A percentile compares a stretch with the other conserved stretches of the same genome.
Conservation (phyloP, 371 early-diverging fungal species). For the Fennellomyces sp. region DNA sequence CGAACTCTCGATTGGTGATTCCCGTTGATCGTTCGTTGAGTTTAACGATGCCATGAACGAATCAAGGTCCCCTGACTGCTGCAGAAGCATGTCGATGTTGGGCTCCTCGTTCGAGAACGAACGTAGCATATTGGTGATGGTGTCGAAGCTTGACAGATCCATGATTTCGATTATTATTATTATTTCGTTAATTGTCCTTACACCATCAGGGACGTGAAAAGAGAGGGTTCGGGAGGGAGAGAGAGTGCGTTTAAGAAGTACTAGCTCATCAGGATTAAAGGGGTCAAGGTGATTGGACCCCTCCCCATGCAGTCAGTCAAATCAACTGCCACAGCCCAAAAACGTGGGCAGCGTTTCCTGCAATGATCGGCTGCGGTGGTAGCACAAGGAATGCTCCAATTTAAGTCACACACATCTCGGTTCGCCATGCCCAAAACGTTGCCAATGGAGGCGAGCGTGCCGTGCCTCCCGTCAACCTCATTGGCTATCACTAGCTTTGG, state of each 20-base stretch:
- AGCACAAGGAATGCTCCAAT: conserved; percentile 13
- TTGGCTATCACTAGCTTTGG: no score
- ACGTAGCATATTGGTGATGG: conserved; percentile 15
- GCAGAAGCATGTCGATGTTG: conserved; percentile 7
- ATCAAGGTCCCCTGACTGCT: conserved; percentile 5
- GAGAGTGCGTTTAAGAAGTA: conserved; percentile 3
- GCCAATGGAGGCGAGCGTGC: conserved; percentile 4
- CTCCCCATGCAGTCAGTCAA: conserved; percentile 10
- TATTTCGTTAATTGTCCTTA: not conserved
- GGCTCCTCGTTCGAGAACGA: conserved; percentile 3
- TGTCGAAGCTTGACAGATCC: conserved; percentile 13
- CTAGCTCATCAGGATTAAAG: not conserved
- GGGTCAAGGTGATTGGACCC: conserved; percentile 9
- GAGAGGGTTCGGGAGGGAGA: not conserved
- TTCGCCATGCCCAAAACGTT: not conserved
- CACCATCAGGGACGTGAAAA: not conserved
- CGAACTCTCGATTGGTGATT: conserved; percentile 1
- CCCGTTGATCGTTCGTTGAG: not conserved
- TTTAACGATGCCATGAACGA: conserved; percentile 9
- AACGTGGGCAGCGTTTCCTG: conserved; percentile 24
- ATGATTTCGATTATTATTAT: not conserved
- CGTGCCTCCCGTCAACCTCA: not conserved
- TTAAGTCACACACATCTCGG: conserved; percentile 4
- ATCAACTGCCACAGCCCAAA: conserved; percentile 20
- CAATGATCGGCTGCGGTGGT: conserved; percentile 19